Conservation (phyloP, 768 basidiomycete species). For the Phlebiopsis flavidoalba region DNA sequence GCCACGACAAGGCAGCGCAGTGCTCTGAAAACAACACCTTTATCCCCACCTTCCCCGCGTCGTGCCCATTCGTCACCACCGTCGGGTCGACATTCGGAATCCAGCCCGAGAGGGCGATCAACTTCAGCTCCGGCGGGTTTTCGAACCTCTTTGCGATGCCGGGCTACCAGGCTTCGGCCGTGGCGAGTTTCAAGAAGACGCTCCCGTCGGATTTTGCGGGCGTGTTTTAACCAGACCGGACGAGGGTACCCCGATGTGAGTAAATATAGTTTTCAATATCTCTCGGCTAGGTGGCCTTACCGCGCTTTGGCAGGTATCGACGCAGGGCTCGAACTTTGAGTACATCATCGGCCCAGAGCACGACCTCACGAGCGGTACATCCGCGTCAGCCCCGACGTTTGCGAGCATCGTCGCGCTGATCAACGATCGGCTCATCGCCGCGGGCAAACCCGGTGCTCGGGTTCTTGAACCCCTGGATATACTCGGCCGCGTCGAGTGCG, state of each 20-base stretch:
- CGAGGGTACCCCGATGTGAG: slow-evolving; percentile 17
- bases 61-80: slow-evolving; percentile 28
- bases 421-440: slow-evolving; percentile 25
- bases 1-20: slow-evolving; percentile 18
- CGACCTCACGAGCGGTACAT: slow-evolving; percentile 23
- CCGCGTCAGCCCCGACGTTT: slow-evolving; percentile 21
- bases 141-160: slow-evolving; percentile 27
- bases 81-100: slow-evolving; percentile 24
- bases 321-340: slow-evolving; percentile 28
- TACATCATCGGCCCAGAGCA: slow-evolving; percentile 16
- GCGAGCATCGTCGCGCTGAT: slow-evolving; percentile 1
- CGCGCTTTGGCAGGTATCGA: slow-evolving; percentile 42
- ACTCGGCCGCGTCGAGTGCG: slow-evolving; percentile 16
- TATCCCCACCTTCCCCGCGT: slow-evolving; percentile 26
- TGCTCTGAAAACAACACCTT: slow-evolving; percentile 18
- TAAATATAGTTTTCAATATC: too few species aligned
- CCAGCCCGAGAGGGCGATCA: slow-evolving; percentile 29
- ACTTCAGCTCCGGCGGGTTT: slow-evolving; percentile 31
- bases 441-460: slow-evolving; percentile 23
- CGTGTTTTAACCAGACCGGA: slow-evolving; percentile 12
- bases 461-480: slow-evolving; percentile 32
- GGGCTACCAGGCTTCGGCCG: slow-evolving; percentile 34
- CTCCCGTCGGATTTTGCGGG: slow-evolving; percentile 23
- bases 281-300: not conserved
- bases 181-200: slow-evolving; percentile 29